Evolutionary conservation across 2,329 filamentous ascomycete genomes (phyloP).

Genomic region (Alternaria burnsii): DNA sequence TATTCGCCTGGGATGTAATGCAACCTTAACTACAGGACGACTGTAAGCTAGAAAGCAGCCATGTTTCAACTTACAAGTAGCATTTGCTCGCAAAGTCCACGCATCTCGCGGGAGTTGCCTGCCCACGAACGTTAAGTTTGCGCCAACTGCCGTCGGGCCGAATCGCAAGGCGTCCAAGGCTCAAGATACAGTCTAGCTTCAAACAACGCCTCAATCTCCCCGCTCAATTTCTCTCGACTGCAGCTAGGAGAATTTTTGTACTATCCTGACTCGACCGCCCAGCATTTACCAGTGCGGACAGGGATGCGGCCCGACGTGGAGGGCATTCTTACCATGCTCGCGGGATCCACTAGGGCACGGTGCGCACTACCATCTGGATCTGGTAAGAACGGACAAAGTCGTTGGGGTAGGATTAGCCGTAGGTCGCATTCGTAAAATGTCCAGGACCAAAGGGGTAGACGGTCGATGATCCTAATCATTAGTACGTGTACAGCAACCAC

Average conservation of each 20-base stretch:
- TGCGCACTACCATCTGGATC: neutral
- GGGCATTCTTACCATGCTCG: neutral
- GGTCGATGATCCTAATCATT: slow-evolving; percentile 12
- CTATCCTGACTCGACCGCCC: slow-evolving; percentile 1
- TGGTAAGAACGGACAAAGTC: neutral
- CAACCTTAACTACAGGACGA: neutral
- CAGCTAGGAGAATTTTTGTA: slow-evolving; percentile 5
- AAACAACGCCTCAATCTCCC: slow-evolving; percentile 3
- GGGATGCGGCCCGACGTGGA: slow-evolving; percentile 1
- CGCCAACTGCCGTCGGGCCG: neutral
- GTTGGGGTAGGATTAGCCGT: slow-evolving; percentile 3
- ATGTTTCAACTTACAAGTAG: neutral
- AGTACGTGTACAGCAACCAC: neutral
- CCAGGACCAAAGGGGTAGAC: slow-evolving; percentile 1
- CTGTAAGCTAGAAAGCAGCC: neutral
- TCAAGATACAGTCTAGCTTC: slow-evolving; percentile 5
- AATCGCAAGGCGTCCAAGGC: neutral
- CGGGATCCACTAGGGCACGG: slow-evolving; percentile 4
- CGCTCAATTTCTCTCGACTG: neutral
- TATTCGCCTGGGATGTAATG: neutral
- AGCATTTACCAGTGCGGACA: neutral
- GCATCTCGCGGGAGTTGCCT: slow-evolving; percentile 1
- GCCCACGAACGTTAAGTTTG: neutral
- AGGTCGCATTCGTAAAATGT: neutral
- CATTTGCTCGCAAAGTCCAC: neutral